Base-by-base conservation (phyloP, 2,329 filamentous ascomycete genomes). In the Chrysosporium keratinophilum region DNA sequence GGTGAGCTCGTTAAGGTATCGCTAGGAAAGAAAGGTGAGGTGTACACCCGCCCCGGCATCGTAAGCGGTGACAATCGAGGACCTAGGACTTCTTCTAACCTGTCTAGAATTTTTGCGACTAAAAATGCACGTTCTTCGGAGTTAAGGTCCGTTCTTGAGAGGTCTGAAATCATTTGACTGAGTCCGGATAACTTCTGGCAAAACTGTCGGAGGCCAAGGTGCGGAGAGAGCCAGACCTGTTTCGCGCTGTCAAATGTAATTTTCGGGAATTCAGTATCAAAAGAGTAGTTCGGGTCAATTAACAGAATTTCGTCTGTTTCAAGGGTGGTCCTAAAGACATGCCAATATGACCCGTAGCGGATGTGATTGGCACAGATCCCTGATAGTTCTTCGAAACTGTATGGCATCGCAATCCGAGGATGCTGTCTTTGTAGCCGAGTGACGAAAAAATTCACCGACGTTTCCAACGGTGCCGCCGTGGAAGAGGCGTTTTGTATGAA, bases 111-210 rank as follows among this genome's bases (percentile, higher is more conserved):
- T 34, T 60, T 59, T 19, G 48, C 39, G 17, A 57, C 59, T 35
- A 60, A 52, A 41, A 55, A 59, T 48, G 49, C 37, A 9, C 59
- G 55, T 41, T 56, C 54, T 40, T 57, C 51, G 41, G 56, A 56
- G 35, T 56, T 44, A 41, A 34, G 43, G 7, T 56, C 52, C 4
- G 57, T 58, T 45, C 54, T 41, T n/a, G 57, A 54, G 10, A 60
- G 50, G 35, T 58, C 48, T 19, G 56, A 55, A 37, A 60, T 60
- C 57, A 59, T 60, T 40, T 59, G 56, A 42, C 54, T 56, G 12
- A 60, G 35, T 11, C 59, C 59, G 4, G 59, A 60, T 6, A 60
- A 47, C 40, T 57, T 59, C 40, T 59, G 59, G 47, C 59, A 60
- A 31, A 60, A 58, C 28, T 60, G 57, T 47, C 48, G 57, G 31